phyloP scores from a whole-genome alignment of 192 early-diverging fungal genomes.

The Coemansia guatemalensis region DNA sequence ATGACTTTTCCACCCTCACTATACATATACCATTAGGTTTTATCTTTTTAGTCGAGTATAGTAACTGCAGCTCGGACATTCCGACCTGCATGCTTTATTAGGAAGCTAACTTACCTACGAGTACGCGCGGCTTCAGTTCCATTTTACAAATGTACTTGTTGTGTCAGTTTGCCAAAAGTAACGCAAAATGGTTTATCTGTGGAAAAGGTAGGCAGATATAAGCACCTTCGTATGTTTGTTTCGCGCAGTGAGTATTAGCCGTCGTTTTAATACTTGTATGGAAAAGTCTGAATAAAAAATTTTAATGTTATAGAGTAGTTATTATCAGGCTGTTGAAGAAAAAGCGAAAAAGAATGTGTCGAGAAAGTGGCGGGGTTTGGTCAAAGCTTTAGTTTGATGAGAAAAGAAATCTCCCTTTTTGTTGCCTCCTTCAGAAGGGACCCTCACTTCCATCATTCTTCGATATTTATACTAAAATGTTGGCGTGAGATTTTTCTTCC shows the following conservation, averaged over 20 bases:
- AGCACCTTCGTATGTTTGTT: neutral
- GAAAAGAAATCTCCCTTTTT: neutral
- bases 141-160: slow-evolving; percentile 7
- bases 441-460: neutral
- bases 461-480: neutral
- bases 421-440: neutral
- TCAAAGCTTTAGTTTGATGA: neutral
- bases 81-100: neutral
- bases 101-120: slow-evolving; percentile 29
- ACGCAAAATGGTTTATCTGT: neutral
- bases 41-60: neutral
- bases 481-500: neutral
- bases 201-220: neutral
- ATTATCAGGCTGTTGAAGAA: neutral
- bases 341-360: neutral
- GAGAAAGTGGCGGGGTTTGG: neutral
- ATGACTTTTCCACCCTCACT: too few relatives aligned
- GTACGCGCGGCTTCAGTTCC: slow-evolving; percentile 43
- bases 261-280: neutral
- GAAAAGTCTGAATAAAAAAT: neutral
- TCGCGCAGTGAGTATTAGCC: neutral
- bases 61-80: neutral
- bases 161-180: neutral
- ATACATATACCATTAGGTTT: neutral
- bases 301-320: neutral